Base-by-base conservation (phyloP, 2,329 filamentous ascomycete species). In the Aciculosporium take region DNA sequence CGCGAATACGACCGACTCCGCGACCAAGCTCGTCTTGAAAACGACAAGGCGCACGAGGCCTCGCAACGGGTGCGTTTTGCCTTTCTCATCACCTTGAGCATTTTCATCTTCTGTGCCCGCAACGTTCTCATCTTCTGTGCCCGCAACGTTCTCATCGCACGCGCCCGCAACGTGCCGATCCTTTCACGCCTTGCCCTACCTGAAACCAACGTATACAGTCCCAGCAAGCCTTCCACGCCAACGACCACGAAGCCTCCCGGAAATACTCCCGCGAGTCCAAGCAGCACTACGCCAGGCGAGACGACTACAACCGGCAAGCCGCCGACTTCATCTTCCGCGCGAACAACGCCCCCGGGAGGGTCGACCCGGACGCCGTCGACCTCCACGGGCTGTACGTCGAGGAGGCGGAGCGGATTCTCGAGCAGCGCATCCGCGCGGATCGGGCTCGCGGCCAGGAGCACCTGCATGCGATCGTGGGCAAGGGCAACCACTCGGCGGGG, bases 271-370 rank as follows among this genome's bases (percentile, higher is more conserved):
- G 91, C 53, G 76, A 94, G 62, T 85, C 84, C 56, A 94, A 96
- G 64, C 63, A 67, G 34, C 88, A 96, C 60, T 87, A 81, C 32
- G 75, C 77, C 44, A 75, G 81, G 58, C 91, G 93, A 76, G 85
- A 93, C 50, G 70, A 81, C 45, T 93, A 87, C 66, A 95, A 95
- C 69, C 78, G 75, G 49, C 86, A 94, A 61, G 91, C 91, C 1
- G 85, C 84, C 45, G 84, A 95, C 45, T 94, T 76, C 62, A 96
- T 96, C 58, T 95, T 98, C 68, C 81, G 87, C 31, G 86, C 89
- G 65, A 95, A 95, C 68, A 96, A 96, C 58, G 79, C 84, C 17
- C 61, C 69, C 3, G 84, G 77, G 15, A 77, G 81, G 46, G 81
- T 94, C 8, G 72, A 76, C 13, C 68, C 69, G 31, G 89, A 96